phyloP scores from a whole-genome alignment of 179 eudicot genomes.

The Pouteria campechiana region DNA sequence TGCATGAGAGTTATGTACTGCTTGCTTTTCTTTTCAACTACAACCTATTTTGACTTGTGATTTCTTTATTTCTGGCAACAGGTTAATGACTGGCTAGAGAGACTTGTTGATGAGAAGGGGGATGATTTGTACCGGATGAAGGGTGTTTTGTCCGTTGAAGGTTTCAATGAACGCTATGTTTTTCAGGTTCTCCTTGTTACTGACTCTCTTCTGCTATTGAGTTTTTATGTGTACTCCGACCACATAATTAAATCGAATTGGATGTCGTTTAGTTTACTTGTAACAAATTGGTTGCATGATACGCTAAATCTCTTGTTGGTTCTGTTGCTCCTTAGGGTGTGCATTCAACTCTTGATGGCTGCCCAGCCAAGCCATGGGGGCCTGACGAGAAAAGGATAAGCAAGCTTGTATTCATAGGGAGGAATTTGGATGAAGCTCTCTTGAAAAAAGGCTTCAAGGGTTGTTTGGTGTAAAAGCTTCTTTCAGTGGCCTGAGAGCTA shows the following conservation, averaged over 20 bases:
- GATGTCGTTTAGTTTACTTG: too few species aligned
- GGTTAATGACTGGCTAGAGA: conserved; percentile 98
- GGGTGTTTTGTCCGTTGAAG: conserved; percentile 66
- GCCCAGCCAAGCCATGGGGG: conserved; percentile 83
- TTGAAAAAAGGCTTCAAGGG: conserved; percentile 83
- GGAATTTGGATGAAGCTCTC: conserved; percentile 67
- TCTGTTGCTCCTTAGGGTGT: conserved; percentile 52
- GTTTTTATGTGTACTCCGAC: too few species aligned
- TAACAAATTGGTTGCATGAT: too few species aligned
- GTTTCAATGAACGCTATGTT: conserved; percentile 60
- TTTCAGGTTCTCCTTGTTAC: conserved; percentile 60
- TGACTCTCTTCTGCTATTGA: not conserved
- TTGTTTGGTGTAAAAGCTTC: conserved; percentile 49
- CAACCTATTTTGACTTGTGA: too few species aligned
- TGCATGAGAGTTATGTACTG: too few species aligned
- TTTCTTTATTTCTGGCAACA: conserved; percentile 6
- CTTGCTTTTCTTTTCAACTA: too few species aligned
- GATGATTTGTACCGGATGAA: conserved; percentile 88
- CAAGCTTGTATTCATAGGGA: conserved; percentile 84
- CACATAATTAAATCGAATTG: too few species aligned
- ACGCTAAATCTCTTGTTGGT: too few species aligned
- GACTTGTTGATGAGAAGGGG: conserved; percentile 74
- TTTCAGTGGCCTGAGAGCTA: too few species aligned
- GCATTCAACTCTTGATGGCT: conserved; percentile 72
- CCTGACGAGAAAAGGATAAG: conserved; percentile 68